A percentile compares a stretch with the other conserved stretches of the same genome.
Evolutionary conservation across 768 basidiomycete species (phyloP).

Genomic region (Sistotremastrum niveocremeum): DNA sequence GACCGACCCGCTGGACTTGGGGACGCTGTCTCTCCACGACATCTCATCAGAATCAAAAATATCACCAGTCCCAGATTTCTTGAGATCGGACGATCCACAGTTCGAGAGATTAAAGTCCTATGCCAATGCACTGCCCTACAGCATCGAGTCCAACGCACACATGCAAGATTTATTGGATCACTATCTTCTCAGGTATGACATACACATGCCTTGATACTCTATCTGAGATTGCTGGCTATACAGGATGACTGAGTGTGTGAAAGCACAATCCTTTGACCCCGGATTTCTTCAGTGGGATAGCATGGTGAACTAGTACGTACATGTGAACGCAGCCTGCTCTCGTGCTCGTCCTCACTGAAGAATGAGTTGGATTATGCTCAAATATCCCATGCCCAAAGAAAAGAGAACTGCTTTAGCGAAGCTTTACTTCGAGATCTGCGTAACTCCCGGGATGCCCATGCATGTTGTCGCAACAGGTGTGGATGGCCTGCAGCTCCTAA

Average conservation of each 20-base stretch:
- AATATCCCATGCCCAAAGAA: constrained; percentile 76
- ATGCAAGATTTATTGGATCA: constrained; percentile 69
- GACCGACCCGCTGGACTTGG: too few relatives aligned
- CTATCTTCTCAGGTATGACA: constrained; percentile 31
- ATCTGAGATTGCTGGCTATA: not conserved
- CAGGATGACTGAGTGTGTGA: constrained; percentile 54
- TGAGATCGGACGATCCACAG: constrained; percentile 25
- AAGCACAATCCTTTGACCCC: constrained; percentile 72
- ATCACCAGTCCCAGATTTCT: too few relatives aligned
- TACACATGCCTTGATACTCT: not conserved
- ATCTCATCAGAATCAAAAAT: too few relatives aligned
- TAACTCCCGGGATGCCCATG: constrained; percentile 63
- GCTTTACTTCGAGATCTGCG: constrained; percentile 65
- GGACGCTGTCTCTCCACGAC: too few relatives aligned
- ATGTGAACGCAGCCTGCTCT: constrained; percentile 2
- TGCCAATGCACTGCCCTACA: constrained; percentile 58
- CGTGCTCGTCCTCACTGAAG: constrained; percentile 1
- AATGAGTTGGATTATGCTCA: constrained; percentile 63
- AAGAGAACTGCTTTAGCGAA: constrained; percentile 61
- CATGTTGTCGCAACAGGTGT: constrained; percentile 54
- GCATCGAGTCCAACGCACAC: constrained; percentile 59
- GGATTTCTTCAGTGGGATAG: constrained; percentile 72
- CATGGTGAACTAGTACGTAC: constrained; percentile 58
- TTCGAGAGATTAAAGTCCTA: constrained; percentile 49
- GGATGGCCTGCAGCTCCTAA: constrained; percentile 46